phyloP scores from a whole-genome alignment of 2,329 filamentous ascomycete genomes.

The Nemania bipapillata region DNA sequence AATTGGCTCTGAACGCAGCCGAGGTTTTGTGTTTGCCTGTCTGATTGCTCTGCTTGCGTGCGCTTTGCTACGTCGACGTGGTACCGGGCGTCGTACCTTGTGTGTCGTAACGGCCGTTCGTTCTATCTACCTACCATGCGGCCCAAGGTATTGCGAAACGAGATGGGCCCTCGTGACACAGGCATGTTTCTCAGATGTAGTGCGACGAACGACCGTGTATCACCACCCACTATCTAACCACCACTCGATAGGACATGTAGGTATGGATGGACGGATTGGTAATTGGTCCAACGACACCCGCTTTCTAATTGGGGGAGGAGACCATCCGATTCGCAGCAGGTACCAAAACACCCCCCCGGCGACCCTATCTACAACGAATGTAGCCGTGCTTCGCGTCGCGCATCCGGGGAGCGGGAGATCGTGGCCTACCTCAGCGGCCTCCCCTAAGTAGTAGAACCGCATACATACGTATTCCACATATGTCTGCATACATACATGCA shows the following conservation, averaged over 20 bases:
- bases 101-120: conserved; percentile 41
- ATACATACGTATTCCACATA: not conserved
- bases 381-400: conserved; percentile 17
- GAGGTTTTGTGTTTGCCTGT: conserved; percentile 43
- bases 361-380: not conserved
- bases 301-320: conserved; percentile 40
- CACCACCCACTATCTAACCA: conserved; percentile 42
- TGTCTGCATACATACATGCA: not conserved
- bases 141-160: conserved; percentile 43
- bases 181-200: conserved; percentile 44
- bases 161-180: conserved; percentile 46
- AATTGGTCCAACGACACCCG: conserved; percentile 42
- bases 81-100: conserved; percentile 36
- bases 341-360: conserved; percentile 9
- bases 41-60: no score
- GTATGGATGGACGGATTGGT: no score
- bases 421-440: conserved; percentile 6
- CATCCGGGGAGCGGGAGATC: conserved; percentile 10
- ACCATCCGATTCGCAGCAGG: conserved; percentile 43
- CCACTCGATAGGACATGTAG: no score
- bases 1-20: conserved; percentile 49
- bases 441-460: not conserved
- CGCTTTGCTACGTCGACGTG: conserved; percentile 21
- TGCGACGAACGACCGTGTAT: conserved; percentile 48
- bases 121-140: conserved; percentile 31